Base-by-base conservation (phyloP, 2,329 filamentous ascomycete species). In the Colletotrichum filicis region DNA sequence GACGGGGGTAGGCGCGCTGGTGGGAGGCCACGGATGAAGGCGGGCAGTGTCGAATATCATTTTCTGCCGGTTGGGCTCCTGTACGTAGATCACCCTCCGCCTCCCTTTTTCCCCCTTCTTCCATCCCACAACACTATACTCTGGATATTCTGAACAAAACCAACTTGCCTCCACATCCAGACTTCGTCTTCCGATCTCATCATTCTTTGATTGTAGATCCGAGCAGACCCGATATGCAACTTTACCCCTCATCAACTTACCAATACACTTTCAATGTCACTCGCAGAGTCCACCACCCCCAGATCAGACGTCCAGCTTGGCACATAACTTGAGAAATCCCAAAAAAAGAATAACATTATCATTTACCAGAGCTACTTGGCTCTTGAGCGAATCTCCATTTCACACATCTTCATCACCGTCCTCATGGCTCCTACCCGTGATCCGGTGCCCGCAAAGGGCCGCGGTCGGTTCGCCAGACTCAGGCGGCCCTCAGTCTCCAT, bases 231-330 rank as follows among this genome's bases (percentile, higher is more conserved):
- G 70, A 69, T 73, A 73, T 73, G 70, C 70, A 73, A 70, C 55
- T 70, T 70, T 73, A 73, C 70, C 70, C 70, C 59, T 70, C 60
- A 57, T 65, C 70, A 63, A 61, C 56, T 73, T 64, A 65, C 66
- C 70, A 65, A 65, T 57, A 73, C 70, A 65, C 66, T 65, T 70
- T 70, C 70, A 73, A 73, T 73, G 70, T 70, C 60, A 70, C 70
- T 30, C 55, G 70, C 66, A 73, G 24, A 69, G 56, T 73, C 49
- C 70, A 73, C 28, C 70, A 70, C 60, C 66, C 70, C 66, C 70
- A 73, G 70, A 73, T 73, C 66, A 64, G 70, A 70, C 70, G 35
- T 73, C 70, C 70, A 73, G 70, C 70, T 73, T 73, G 70, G 70
- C 70, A 73, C 70, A 61, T 73, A 73, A 65, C 60, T 73, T 73